Base-by-base conservation (phyloP, 106 monocot species). In the Dendrobium huoshanense region DNA sequence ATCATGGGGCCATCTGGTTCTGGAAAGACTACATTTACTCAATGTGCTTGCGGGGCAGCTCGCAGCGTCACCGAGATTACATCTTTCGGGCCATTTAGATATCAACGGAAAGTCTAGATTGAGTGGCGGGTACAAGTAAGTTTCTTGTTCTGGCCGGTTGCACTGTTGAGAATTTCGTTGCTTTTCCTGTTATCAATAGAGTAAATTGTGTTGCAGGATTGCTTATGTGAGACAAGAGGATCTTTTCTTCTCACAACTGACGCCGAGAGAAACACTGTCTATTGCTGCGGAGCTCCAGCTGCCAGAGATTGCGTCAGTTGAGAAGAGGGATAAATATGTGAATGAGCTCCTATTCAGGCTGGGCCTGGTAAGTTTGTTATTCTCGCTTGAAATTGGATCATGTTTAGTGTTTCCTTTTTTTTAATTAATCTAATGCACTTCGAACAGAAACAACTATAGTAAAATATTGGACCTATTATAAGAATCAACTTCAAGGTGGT, bases 1-100 rank as follows among this genome's bases (percentile, higher is more conserved):
- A 89, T 98, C 73, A 98, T 98, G 98, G 98, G 98, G 49, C 92
- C 98, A 20, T 98, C 98, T 4, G 98, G 98, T n/a, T 91, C 98
- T 10, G 98, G 98, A 41, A 98, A 98, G 87, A 98, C 98, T 4
- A 95, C 98, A n/a, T 77, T 82, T 98, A 80, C 91, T 98, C 80
- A 98, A 98, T 82, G 88, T 98, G n/a, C 95, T 98, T 22, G 98
- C 92, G 20, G 91, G 95, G 40, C 98, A 98, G 91, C 90, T 98
- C 16, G 76, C 82, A 11, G 90, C 95, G 4, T 92, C 92, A 5
- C 88, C 91, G 31, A 75, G 84, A 5, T 86, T 98, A 75, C 86
- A 75, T 41, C 87, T 98, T 79, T 84, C 95, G 0, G 97, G 94
- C 31, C 77, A 78, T 81, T 55, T 91, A 37, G 89, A 90, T 82